These are phyloP conservation scores for Hypoxylon rubiginosum DNA, from an alignment of 2,329 filamentous ascomycete species.

Conservation along the genomic window DNA sequence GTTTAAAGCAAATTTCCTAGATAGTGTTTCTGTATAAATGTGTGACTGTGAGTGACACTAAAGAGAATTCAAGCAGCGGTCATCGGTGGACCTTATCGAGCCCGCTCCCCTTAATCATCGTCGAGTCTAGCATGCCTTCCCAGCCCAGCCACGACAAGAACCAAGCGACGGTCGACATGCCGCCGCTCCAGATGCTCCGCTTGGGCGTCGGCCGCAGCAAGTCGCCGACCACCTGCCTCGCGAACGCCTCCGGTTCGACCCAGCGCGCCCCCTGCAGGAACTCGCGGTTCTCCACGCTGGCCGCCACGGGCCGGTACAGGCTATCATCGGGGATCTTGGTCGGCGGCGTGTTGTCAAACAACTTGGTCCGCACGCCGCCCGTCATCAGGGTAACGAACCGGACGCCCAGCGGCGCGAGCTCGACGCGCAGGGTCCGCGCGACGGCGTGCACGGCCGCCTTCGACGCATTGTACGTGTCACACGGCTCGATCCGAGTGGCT, in stretches of 20 bases:
- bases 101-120: constrained; percentile 40
- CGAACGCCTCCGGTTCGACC: constrained; percentile 48
- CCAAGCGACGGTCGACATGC: constrained; percentile 47
- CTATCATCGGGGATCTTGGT: constrained; percentile 48
- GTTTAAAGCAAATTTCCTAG: no score
- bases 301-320: constrained; percentile 46
- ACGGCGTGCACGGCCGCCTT: constrained; percentile 49
- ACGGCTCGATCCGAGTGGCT: no score
- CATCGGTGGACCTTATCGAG: constrained; percentile 36
- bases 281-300: constrained; percentile 46
- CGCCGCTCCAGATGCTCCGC: constrained; percentile 49
- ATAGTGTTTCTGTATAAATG: no score
- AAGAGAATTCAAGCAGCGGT: neutral
- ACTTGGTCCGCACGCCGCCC: constrained; percentile 48
- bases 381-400: constrained; percentile 50
- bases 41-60: no score
- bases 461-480: constrained; percentile 52
- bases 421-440: constrained; percentile 47
- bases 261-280: constrained; percentile 46
- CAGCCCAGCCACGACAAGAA: constrained; percentile 50
- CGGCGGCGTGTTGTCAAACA: constrained; percentile 48
- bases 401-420: constrained; percentile 52
- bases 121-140: constrained; percentile 49
- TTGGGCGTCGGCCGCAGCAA: constrained; percentile 45
- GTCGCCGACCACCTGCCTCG: constrained; percentile 48